Evolutionary conservation across 75 land plant genomes (phyloP), one percentile per base, ranked within the genome.

Genomic region (Picea glauca): DNA sequence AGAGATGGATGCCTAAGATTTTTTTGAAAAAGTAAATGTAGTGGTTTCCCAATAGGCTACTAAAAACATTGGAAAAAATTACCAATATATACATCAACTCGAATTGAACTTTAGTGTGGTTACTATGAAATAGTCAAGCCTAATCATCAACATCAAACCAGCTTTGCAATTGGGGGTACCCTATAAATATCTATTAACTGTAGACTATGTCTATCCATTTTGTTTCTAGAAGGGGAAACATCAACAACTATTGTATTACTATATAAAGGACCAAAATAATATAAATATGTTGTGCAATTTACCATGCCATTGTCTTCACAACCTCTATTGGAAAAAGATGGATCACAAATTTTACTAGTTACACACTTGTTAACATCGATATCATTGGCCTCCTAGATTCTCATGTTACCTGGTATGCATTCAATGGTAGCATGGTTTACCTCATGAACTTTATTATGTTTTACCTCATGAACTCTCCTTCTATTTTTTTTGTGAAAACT

Each of bases 101-200:
- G 1, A 35, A 35, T 35, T 35, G 2, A 35, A 35, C 38, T 35
- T 35, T 35, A 35, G 38, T 46, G 50, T 46, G 50, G 40, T 68
- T 40, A 18, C 73, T 8, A 11, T 1, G 50, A 68, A 68, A 68
- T 13, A 68, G 46, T 54, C 73, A 68, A 35, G 73, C 54, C 40
- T 68, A 54, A 18, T 40, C 73, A 68, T 68, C 73, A 21, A 68
- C 8, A 68, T 68, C 73, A 40, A 54, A 68, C n/a, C 50, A 68
- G 20, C 11, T 21, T 20, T 18, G 43, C 73, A n/a, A 38, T 68
- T 68, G n/a, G 14, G 20, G 23, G 50, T 68, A 68, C 50, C 18
- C 73, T 1, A 0, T 20, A 20, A 68, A 68, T 13, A n/a, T 68
- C 38, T 38, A 8, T 68, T 35, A 68, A 40, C 40, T 68, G 26